Conservation (phyloP, 495 filamentous ascomycete species). For the Daldinia grandis region DNA sequence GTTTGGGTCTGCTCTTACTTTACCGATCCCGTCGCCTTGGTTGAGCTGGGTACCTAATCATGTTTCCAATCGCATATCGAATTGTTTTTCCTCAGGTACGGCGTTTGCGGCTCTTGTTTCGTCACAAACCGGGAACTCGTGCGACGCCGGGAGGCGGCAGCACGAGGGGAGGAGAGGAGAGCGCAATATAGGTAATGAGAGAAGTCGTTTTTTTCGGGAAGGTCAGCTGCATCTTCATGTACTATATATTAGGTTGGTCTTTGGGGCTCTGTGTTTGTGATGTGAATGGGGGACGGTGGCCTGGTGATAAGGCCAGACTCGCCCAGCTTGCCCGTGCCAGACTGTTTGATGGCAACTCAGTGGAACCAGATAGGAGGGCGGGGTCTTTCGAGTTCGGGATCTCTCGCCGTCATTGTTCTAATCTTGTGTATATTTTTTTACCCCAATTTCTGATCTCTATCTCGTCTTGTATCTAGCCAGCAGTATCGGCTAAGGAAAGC, state of each 20-base stretch:
- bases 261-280: conserved; percentile 24
- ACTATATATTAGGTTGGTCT: conserved; percentile 38
- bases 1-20: conserved; percentile 1
- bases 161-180: conserved; percentile 31
- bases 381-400: conserved; percentile 34
- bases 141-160: conserved; percentile 43
- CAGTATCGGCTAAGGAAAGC: conserved; percentile 23
- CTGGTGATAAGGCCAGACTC: conserved; percentile 17
- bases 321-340: conserved; percentile 18
- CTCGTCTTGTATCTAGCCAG: conserved; percentile 27
- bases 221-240: conserved; percentile 37
- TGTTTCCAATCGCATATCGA: conserved; percentile 28
- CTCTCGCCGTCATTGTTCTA: conserved; percentile 28
- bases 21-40: conserved; percentile 15
- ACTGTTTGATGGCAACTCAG: conserved; percentile 34
- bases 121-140: conserved; percentile 31
- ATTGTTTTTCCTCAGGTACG: conserved; percentile 6
- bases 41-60: conserved; percentile 5
- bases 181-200: conserved; percentile 36
- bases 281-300: conserved; percentile 10
- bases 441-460: conserved; percentile 34
- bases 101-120: conserved; percentile 40
- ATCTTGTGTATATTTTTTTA: conserved; percentile 40
- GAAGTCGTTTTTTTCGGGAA: conserved; percentile 31
- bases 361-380: conserved; percentile 32